A percentile compares a stretch with the other conserved stretches of the same genome.
Evolutionary conservation across 108 stramenopile species (phyloP).

Genomic region (Conticribra guillardii): DNA sequence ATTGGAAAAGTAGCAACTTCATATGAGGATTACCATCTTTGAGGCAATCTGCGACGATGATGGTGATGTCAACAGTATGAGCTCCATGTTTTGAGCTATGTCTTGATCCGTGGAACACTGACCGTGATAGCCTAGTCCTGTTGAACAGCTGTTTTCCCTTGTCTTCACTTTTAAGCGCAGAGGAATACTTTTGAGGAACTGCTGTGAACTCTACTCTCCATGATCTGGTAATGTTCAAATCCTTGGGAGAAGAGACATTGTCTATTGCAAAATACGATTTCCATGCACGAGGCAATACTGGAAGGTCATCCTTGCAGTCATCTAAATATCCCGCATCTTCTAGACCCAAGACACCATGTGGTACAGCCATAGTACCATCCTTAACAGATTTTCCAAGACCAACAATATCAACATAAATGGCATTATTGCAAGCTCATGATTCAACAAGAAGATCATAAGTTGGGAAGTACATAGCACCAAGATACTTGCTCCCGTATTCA

Average conservation of each 20-base stretch:
- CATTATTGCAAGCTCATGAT: background rate
- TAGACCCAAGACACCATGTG: no score
- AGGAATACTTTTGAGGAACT: background rate
- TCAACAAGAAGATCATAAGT: background rate
- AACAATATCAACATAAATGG: background rate
- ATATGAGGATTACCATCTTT: background rate
- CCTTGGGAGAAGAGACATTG: background rate
- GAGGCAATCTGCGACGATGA: background rate
- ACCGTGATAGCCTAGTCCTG: background rate
- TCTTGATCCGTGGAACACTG: background rate
- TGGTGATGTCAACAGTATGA: background rate
- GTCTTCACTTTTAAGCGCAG: background rate
- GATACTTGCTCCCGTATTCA: background rate
- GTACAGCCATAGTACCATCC: background rate
- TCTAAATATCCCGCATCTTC: background rate
- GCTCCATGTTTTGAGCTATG: background rate
- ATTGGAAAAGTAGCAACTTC: background rate
- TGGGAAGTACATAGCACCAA: background rate
- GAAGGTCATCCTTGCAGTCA: background rate
- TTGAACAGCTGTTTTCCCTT: background rate
- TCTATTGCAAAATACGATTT: background rate
- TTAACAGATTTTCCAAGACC: background rate
- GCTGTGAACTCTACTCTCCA: background rate
- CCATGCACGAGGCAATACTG: background rate
- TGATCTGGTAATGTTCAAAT: background rate